Evolutionary conservation across 140 eudicot genomes (phyloP), one percentile per base, ranked within the genome.

Genomic region (Anethum foeniculum): DNA sequence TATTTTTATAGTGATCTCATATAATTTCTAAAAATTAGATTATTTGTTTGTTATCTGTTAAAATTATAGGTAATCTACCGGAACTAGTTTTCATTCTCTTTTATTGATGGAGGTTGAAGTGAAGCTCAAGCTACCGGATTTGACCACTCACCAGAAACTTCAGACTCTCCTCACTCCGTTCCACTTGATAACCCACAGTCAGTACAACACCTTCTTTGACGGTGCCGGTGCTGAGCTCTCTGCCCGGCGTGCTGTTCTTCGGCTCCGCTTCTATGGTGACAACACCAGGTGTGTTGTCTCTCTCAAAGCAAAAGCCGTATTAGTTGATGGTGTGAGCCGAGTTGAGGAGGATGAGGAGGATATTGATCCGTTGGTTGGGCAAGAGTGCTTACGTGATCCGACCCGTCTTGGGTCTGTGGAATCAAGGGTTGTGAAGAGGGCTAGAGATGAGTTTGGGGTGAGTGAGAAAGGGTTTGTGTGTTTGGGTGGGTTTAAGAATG

Each of bases 271-370:
- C 85, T 90, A 89, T 80, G 92, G 86, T 60, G 88, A 88, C 27
- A 41, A 71, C 43, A 28, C 87, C 46, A 81, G 80, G 68, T 91
- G 95, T 82, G 82, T 93, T 47, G 74, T 86, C 58, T 81, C 81
- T 47, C 92, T 93, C 77, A 93, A 93, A 77, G 95, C 93, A 1
- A 91, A 91, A 64, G 90, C 95, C 0, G 90, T 86, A 3, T 71
- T 93, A 7, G 77, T 83, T 0, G 43, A 91, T 81, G 98, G 98
- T 3, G 88, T 93, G 16, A 93, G 98, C 79, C 82, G 97, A 25
- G 98, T 91, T 16, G 96, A 88, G 84, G 98, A 91, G 60, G 97
- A 93, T 54, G 98, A 91, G 88, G 98, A 93, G 79, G 95, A 93
- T 18, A 23, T 93, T 43, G 92, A 91, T 71, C 87, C 90, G 0